A percentile compares a stretch with the other conserved stretches of the same genome.
These are phyloP conservation scores for Sapria himalayana DNA, from an alignment of 345 rosid species.

Conservation along the genomic window DNA sequence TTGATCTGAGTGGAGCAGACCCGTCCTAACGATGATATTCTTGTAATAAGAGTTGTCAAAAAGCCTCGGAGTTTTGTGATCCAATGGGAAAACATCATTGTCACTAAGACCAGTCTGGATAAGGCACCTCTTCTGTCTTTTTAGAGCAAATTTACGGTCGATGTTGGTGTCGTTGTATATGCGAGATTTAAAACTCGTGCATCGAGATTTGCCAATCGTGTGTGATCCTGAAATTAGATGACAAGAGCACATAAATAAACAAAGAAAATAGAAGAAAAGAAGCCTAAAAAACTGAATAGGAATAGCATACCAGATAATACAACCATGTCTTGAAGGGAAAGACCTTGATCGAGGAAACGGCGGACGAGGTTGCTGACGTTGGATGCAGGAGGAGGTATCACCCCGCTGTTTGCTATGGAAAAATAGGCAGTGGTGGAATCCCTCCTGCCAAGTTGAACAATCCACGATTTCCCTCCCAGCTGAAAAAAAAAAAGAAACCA, in stretches of 20 bases:
- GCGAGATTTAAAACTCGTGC: too few species aligned
- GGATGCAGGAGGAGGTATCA: conserved; percentile 18
- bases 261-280: too few species aligned
- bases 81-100: conserved; percentile 14
- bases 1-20: conserved; percentile 30
- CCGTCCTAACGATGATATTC: conserved; percentile 13
- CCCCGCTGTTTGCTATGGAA: conserved; percentile 20
- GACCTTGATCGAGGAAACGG: conserved; percentile 17
- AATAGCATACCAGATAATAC: conserved; percentile 26
- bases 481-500: neutral
- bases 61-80: conserved; percentile 9
- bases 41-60: conserved; percentile 18
- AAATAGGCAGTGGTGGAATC: conserved; percentile 28
- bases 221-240: too few species aligned
- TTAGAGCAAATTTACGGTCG: conserved; percentile 10
- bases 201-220: too few species aligned
- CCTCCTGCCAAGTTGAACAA: conserved; percentile 23
- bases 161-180: conserved; percentile 27
- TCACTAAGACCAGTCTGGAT: conserved; percentile 15
- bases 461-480: conserved; percentile 25
- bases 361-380: conserved; percentile 18
- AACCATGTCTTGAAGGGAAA: conserved; percentile 19
- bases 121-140: conserved; percentile 13
- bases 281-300: too few species aligned
- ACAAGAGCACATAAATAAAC: too few species aligned